Base-by-base conservation (phyloP, 2,329 filamentous ascomycete species). In the Claviceps sp. region DNA sequence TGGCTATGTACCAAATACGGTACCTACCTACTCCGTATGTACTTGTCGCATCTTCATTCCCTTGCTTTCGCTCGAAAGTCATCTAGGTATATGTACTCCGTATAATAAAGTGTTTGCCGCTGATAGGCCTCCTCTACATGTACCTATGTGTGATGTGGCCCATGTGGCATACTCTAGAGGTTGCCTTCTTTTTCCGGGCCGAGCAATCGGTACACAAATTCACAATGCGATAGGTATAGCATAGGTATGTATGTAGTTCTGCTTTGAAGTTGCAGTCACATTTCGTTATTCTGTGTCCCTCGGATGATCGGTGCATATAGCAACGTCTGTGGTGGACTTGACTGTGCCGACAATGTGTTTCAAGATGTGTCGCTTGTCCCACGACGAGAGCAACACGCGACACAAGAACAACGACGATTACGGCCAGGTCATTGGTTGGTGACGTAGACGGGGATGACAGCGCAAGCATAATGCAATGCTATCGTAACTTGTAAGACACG, bases 331-430 rank as follows among this genome's bases (percentile, higher is more conserved):
- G 8, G 18, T 34, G 11, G 16, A 51, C 9, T 46, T 46, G 30
- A 20, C 7, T 48, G 24, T 26, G 43, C 51, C 52, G 50, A 44
- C 41, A 45, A 49, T 53, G 56, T 56, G 56, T 56, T 56, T 57
- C 56, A 55, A 51, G 49, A 20, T 54, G 48, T 52, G 24, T 47
- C 52, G 20, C 49, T 34, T 7, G 49, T 51, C 42, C 49, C 34
- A 51, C 49, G 13, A 38, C 30, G 14, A 49, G n/a, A 7, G 42
- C 18, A 20, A 26, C 48, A 3, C 11, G n/a, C 22, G 38, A 37
- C n/a, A 42, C 37, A 49, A 18, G 20, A 30, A 20, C 20, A 24
- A 49, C 47, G 3, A 43, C n/a, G 13, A 48, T 22, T 7, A 16
- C 22, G 11, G 24, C 13, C 30, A 16, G 4, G 14, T 1, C 41